Evolutionary conservation across 2,329 filamentous ascomycete species (phyloP).

Genomic region (Parastagonospora nodorum): DNA sequence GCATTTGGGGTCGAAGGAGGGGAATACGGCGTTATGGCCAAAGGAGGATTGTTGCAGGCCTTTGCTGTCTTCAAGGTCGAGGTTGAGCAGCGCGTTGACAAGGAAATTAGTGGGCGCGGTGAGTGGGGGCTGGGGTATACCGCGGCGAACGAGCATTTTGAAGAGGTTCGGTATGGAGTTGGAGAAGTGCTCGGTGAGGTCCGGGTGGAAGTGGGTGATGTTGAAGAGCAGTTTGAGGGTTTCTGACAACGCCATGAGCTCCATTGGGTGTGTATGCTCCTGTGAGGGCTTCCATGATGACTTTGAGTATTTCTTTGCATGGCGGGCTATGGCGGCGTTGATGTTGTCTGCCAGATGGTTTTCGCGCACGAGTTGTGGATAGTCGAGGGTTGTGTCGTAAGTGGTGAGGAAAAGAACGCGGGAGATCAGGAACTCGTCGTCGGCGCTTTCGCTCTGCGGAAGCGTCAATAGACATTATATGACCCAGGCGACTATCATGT

Average conservation of each 20-base stretch:
- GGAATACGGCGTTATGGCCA: constrained; percentile 66
- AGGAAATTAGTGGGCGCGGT: constrained; percentile 73
- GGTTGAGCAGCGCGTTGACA: constrained; percentile 80
- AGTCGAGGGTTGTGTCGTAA: constrained; percentile 73
- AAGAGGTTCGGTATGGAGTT: constrained; percentile 72
- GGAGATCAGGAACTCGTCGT: constrained; percentile 86
- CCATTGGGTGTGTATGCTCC: constrained; percentile 61
- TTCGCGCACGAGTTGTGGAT: constrained; percentile 67
- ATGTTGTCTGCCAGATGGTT: constrained; percentile 71
- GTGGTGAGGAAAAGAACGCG: constrained; percentile 80
- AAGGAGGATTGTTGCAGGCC: constrained; percentile 47
- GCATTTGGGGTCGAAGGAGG: constrained; percentile 62
- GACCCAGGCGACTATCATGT: no score
- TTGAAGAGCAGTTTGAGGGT: constrained; percentile 91
- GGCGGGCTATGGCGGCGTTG: constrained; percentile 70
- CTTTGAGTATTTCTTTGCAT: constrained; percentile 58
- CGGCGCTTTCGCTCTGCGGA: constrained; percentile 66
- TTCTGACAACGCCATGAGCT: constrained; percentile 80
- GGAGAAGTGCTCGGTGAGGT: constrained; percentile 66
- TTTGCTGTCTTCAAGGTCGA: constrained; percentile 64
- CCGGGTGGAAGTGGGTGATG: constrained; percentile 74
- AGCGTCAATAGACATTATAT: constrained; percentile 4
- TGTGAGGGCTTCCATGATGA: constrained; percentile 25
- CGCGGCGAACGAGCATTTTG: constrained; percentile 67
- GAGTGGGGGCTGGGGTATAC: constrained; percentile 68